Base-by-base conservation (phyloP, 257 asterid species). In the Salvia splendens region DNA sequence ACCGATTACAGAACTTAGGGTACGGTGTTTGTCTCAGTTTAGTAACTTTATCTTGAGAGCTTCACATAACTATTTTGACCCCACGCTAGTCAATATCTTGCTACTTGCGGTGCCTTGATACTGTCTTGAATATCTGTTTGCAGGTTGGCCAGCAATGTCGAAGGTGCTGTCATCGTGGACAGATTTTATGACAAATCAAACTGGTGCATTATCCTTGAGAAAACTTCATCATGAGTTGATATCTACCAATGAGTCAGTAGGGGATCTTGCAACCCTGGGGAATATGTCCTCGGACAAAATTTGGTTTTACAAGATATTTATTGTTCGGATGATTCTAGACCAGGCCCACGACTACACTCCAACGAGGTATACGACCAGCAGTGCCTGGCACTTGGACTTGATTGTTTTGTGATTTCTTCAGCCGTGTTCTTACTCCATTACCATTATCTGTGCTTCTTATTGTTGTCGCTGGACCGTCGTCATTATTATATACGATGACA, bases 121-220 rank as follows among this genome's bases (percentile, higher is more conserved):
- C 24, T 54, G 32, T 41, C 35, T 51, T 49, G 41, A 30, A 16
- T 54, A 60, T 41, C 41, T 42, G 10, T 50, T 5, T 60, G 73
- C 92, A 93, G 99, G 79, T 80, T 90, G 73, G 97, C 82, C 62
- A 36, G 80, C 58, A 80, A 79, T 16, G 72, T 93, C 42, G 86
- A 83, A 60, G 90, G 90, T 54, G 87, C 99, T 20, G 84, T 88
- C 7, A 58, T 93, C 47, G 91, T 84, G 16, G 95, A 93, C 75
- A 84, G 71, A 82, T 93, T 87, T 73, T 93, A 76, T 5, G 98
- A 93, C 77, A 93, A 93, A 79, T 93, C 98, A 43, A 93, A 89
- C 74, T 93, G 99, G 97, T 90, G 97, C 77, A 67, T 93, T 73
- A 82, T 93, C 72, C 96, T 93, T 24, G 85, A 90, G 95, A 93